Evolutionary conservation across 192 early-diverging fungal species (phyloP), one percentile per base, ranked within the genome.

Genomic region (Rhizophlyctis rosea): DNA sequence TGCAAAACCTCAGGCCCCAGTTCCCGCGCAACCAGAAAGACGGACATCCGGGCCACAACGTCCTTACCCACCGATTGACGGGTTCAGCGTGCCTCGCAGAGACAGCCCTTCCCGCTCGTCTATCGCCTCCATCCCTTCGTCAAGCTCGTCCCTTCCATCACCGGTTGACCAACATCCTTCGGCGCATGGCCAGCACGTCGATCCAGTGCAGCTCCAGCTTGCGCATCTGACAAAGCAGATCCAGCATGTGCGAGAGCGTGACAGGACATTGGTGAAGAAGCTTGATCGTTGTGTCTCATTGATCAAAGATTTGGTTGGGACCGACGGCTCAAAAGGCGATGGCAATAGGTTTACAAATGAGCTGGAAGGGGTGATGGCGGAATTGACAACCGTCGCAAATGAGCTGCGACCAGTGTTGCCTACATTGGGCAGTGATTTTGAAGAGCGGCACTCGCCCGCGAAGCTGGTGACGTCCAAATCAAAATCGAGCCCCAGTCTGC

Each of bases 201-300:
- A 44, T 18, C 36, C 35, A 31, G 34, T 56, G 24, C 34, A 55
- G 29, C 14, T 30, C 3, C 64, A 65, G 23, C 21, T 65, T 2
- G 54, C 55, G 4, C 52, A 55, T 11, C 54, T 57, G 3, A 57
- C 53, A 47, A n/a, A 36, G 28, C 25, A 48, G 4, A 4, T 65
- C 3, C 31, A 49, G 34, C 16, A 47, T 7, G 7, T 28, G 30
- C 36, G 47, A 16, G 64, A 65, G 30, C 32, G 64, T 16, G 64
- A 65, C 4, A 32, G 64, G 4, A 34, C 31, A 2, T 14, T 57
- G 3, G 28, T 14, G 14, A 53, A 54, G 48, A 57, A 57, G 55
- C 5, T 57, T 44, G 39, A 44, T 7, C 39, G 39, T 18, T 13
- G 9, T 44, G 39, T 44, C 7, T 7, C 9, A 44, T 13, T 44